These are phyloP conservation scores for Fusarium sp. DNA, from an alignment of 2,329 filamentous ascomycete genomes.

Conservation along the genomic window DNA sequence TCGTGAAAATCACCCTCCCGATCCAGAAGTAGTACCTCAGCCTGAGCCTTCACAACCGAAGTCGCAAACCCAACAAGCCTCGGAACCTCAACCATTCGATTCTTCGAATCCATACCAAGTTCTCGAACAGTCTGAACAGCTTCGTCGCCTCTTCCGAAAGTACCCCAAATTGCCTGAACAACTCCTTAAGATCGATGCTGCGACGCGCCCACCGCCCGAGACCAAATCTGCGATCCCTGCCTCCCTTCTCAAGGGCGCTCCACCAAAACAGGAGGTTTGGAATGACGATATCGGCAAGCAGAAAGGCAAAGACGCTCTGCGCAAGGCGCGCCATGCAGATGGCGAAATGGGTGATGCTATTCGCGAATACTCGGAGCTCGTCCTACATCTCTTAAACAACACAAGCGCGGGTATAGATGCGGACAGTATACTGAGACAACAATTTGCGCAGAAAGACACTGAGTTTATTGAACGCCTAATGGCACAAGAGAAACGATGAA, in stretches of 20 bases:
- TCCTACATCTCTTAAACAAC: constrained; percentile 60
- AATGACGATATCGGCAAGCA: constrained; percentile 67
- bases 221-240: constrained; percentile 46
- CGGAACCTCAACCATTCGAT: constrained; percentile 27
- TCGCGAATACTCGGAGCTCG: constrained; percentile 69
- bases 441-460: constrained; percentile 60
- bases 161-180: constrained; percentile 63
- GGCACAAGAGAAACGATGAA: constrained; percentile 55
- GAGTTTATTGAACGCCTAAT: constrained; percentile 63
- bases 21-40: constrained; percentile 42
- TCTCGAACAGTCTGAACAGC: constrained; percentile 62
- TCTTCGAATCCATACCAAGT: constrained; percentile 60
- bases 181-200: constrained; percentile 61
- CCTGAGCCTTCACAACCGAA: constrained; percentile 38
- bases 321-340: constrained; percentile 60
- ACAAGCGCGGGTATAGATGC: constrained; percentile 48
- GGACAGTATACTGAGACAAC: constrained; percentile 55
- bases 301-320: constrained; percentile 65
- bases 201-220: constrained; percentile 60
- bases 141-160: constrained; percentile 62
- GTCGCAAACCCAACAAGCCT: not conserved
- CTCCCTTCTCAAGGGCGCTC: constrained; percentile 50
- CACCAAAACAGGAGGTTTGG: constrained; percentile 60
- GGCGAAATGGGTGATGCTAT: constrained; percentile 69
- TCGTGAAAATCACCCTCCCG: constrained; percentile 60